These are phyloP conservation scores for Carnegiea gigantea DNA, from an alignment of 179 eudicot genomes.

Conservation along the genomic window DNA sequence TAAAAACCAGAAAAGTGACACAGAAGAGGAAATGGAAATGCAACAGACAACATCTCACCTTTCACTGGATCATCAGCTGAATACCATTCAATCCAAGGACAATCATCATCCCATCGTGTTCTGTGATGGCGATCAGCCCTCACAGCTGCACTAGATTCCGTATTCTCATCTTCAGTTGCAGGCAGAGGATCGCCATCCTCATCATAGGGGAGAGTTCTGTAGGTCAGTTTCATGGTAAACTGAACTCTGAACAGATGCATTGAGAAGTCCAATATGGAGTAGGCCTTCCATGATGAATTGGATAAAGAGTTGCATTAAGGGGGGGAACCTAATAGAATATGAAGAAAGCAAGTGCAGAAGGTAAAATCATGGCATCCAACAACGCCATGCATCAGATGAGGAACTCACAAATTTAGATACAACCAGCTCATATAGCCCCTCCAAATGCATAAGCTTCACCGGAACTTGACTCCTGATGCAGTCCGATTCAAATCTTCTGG, in stretches of 20 bases:
- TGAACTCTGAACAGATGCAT: constrained; percentile 69
- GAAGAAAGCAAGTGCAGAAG: background rate
- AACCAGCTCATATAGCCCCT: constrained; percentile 89
- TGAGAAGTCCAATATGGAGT: constrained; percentile 71
- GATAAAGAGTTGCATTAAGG: constrained; percentile 18
- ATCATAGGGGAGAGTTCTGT: constrained; percentile 58
- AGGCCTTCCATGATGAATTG: constrained; percentile 55
- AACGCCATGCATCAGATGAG: constrained; percentile 18
- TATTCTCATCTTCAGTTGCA: constrained; percentile 40
- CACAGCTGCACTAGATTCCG: constrained; percentile 39
- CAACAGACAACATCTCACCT: constrained; percentile 43
- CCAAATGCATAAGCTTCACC: constrained; percentile 96
- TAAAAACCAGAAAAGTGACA: background rate
- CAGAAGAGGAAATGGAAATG: background rate
- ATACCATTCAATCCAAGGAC: constrained; percentile 99
- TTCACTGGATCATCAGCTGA: constrained; percentile 90
- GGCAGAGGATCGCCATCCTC: constrained; percentile 58
- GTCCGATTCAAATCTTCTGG: constrained; percentile 95
- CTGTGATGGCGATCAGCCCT: constrained; percentile 49
- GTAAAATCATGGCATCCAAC: background rate
- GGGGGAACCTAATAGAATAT: constrained; percentile 7
- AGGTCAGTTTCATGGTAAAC: constrained; percentile 87
- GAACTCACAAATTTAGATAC: constrained; percentile 91
- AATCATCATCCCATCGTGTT: constrained; percentile 92
- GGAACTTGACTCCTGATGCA: constrained; percentile 95